Conservation (phyloP, 2,329 filamentous ascomycete species). For the Calonectria leucothoes region DNA sequence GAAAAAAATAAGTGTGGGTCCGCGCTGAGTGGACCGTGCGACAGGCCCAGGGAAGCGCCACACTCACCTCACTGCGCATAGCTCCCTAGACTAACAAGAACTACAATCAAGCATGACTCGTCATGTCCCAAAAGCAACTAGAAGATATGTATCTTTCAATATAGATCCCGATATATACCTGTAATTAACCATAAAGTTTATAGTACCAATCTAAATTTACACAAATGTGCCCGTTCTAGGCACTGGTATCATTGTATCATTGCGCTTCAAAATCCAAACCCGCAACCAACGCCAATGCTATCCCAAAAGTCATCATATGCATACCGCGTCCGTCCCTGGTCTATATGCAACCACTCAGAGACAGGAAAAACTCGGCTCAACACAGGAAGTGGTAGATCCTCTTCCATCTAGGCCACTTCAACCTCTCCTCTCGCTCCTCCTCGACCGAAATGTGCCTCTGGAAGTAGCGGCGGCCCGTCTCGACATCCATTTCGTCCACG, state of each 20-base stretch:
- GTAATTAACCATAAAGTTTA: neutral
- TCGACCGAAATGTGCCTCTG: conserved; percentile 81
- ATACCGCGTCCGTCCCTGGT: neutral
- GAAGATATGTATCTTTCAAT: neutral
- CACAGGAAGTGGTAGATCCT: conserved; percentile 79
- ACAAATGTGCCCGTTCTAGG: neutral
- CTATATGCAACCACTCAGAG: neutral
- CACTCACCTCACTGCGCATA: neutral
- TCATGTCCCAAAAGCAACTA: neutral
- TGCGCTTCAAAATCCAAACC: conserved; percentile 14
- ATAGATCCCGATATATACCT: neutral
- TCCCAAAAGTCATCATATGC: conserved; percentile 4
- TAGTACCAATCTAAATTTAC: neutral
- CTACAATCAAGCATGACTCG: neutral
- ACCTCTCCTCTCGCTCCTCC: conserved; percentile 82
- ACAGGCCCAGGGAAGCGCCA: neutral
- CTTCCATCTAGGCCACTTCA: conserved; percentile 82
- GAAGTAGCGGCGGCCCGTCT: conserved; percentile 86
- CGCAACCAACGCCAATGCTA: conserved; percentile 23
- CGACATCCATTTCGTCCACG: conserved; percentile 83
- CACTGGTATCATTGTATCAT: conserved; percentile 25
- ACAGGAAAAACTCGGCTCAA: conserved; percentile 52
- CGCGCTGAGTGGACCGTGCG: neutral
- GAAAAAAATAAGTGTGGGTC: conserved; percentile 14
- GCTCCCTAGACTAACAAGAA: neutral